Conservation (phyloP, 257 asterid species). For the Penstemon eatonii region DNA sequence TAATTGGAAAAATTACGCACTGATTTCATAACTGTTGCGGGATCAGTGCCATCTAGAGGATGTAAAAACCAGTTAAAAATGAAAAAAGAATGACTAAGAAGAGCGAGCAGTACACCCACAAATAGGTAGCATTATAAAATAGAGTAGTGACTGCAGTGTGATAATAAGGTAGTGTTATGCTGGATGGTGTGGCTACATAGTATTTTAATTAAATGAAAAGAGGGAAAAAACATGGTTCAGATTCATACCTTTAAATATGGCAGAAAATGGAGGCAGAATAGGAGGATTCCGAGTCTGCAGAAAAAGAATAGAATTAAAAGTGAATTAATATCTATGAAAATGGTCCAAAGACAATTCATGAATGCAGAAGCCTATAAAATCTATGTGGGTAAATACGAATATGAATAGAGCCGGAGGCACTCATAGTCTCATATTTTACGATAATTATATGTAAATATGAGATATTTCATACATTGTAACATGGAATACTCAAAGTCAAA, state of each 20-base stretch:
- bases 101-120: background rate
- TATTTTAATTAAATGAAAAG: background rate
- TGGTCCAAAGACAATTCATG: slow-evolving; percentile 17
- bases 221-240: background rate
- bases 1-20: slow-evolving; percentile 52
- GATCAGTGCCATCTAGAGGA: slow-evolving; percentile 73
- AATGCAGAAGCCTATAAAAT: slow-evolving; percentile 7
- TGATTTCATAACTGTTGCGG: slow-evolving; percentile 56
- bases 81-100: slow-evolving; percentile 16
- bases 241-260: slow-evolving; percentile 61
- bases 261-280: slow-evolving; percentile 84
- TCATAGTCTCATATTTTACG: too few relatives aligned
- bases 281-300: slow-evolving; percentile 85
- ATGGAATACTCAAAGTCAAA: background rate
- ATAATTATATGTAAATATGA: background rate
- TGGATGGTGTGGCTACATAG: too few relatives aligned
- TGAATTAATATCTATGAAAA: slow-evolving; percentile 18
- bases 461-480: background rate
- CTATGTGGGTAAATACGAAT: background rate
- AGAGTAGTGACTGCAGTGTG: too few relatives aligned
- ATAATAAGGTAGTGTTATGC: too few relatives aligned
- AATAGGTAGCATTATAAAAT: too few relatives aligned
- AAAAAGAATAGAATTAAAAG: slow-evolving; percentile 10
- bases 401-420: background rate
- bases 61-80: slow-evolving; percentile 22